A percentile compares a stretch with the other conserved stretches of the same genome.
phyloP scores from a whole-genome alignment of 768 basidiomycete species.

The Hygrophoropsis aurantiaca region DNA sequence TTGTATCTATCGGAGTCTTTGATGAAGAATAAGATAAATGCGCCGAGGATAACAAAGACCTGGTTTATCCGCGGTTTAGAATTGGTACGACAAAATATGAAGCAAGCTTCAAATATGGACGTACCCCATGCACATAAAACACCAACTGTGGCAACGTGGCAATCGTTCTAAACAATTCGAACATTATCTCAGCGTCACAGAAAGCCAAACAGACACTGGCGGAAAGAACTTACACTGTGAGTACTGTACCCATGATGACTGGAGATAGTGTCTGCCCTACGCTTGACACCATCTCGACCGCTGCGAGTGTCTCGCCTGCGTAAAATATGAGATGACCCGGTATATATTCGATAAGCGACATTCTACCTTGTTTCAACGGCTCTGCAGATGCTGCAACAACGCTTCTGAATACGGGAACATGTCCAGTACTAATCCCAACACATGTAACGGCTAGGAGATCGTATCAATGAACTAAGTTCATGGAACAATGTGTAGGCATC shows the following conservation, averaged over 20 bases:
- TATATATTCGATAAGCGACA: neutral
- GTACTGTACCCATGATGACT: conserved; percentile 28
- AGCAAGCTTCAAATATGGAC: neutral
- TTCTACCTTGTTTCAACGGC: conserved; percentile 26
- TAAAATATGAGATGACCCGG: neutral
- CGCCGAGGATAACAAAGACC: conserved; percentile 16
- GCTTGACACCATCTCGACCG: conserved; percentile 23
- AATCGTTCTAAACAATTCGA: conserved; percentile 14
- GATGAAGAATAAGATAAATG: conserved; percentile 19
- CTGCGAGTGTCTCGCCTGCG: conserved; percentile 28
- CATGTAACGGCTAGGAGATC: conserved; percentile 11
- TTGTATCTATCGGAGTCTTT: conserved; percentile 20
- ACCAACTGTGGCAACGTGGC: conserved; percentile 16
- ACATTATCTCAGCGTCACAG: no score
- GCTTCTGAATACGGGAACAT: conserved; percentile 21
- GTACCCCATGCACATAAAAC: conserved; percentile 25
- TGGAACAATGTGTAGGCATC: no score
- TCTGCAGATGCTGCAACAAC: conserved; percentile 25
- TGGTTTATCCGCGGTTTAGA: conserved; percentile 3
- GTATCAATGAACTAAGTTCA: no score
- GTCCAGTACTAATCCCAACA: conserved; percentile 16
- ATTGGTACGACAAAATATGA: neutral
- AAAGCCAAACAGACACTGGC: neutral
- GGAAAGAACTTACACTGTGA: conserved; percentile 14
- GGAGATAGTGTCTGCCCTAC: conserved; percentile 23